These are phyloP conservation scores for Phialophora expanda DNA, from an alignment of 2,329 filamentous ascomycete species.

Conservation along the genomic window DNA sequence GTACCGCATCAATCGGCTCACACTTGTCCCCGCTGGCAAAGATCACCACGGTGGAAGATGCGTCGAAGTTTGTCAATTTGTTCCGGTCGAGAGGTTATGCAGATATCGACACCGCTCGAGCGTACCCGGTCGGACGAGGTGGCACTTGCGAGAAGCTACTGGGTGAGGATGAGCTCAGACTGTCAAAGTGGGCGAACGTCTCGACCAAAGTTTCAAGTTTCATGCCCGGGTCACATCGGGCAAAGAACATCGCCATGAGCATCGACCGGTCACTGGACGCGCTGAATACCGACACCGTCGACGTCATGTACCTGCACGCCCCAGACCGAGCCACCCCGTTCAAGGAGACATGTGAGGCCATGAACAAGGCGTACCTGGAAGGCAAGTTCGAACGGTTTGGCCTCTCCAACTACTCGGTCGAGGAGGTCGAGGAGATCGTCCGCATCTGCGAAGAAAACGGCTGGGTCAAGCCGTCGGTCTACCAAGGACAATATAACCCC, in stretches of 20 bases:
- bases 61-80: conserved; percentile 36
- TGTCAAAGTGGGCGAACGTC: conserved; percentile 40
- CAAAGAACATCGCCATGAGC: conserved; percentile 40
- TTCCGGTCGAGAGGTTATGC: conserved; percentile 40
- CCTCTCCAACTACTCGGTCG: conserved; percentile 54
- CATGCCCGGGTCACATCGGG: conserved; percentile 40
- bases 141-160: conserved; percentile 42
- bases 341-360: conserved; percentile 50
- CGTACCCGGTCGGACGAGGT: conserved; percentile 40
- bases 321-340: conserved; percentile 54
- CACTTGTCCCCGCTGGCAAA: conserved; percentile 39
- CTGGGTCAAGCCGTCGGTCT: conserved; percentile 53
- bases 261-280: conserved; percentile 40
- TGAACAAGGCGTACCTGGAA: conserved; percentile 49
- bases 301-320: conserved; percentile 52
- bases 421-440: conserved; percentile 53
- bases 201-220: conserved; percentile 41
- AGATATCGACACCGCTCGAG: conserved; percentile 42
- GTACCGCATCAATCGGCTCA: conserved; percentile 41
- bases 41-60: conserved; percentile 40
- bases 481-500: conserved; percentile 57
- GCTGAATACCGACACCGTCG: conserved; percentile 38
- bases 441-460: conserved; percentile 51
- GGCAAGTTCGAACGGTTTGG: conserved; percentile 56
- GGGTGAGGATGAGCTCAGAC: conserved; percentile 37